Evolutionary conservation across 257 asterid species (phyloP).

Genomic region (Ehretia macrophylla): DNA sequence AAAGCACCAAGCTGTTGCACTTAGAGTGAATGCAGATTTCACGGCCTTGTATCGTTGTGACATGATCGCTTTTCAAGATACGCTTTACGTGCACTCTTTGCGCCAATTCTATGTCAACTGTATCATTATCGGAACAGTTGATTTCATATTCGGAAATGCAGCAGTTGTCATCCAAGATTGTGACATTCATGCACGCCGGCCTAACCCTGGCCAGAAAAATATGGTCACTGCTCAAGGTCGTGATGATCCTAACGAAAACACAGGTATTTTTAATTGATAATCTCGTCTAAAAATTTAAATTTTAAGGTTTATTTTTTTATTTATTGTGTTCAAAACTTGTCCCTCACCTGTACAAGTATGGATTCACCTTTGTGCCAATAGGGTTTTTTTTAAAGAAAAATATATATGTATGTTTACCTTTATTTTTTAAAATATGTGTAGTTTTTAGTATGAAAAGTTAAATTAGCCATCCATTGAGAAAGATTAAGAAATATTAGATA

Average conservation of each 20-base stretch:
- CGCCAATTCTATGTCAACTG: conserved; percentile 85
- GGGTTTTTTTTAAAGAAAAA: too few species aligned
- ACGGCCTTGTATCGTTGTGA: conserved; percentile 62
- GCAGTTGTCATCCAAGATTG: conserved; percentile 74
- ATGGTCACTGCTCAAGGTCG: conserved; percentile 69
- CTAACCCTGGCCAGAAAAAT: conserved; percentile 51
- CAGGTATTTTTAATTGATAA: too few species aligned
- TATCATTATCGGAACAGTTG: conserved; percentile 71
- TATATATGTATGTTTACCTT: too few species aligned
- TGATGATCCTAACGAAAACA: conserved; percentile 52
- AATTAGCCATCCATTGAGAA: too few species aligned
- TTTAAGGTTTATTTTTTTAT: too few species aligned
- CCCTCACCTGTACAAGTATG: too few species aligned
- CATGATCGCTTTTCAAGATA: conserved; percentile 66
- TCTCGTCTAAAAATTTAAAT: too few species aligned
- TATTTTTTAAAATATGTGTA: too few species aligned
- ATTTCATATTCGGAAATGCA: conserved; percentile 87
- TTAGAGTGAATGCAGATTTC: conserved; percentile 66
- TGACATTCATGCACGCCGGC: conserved; percentile 72
- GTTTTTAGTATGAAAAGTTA: too few species aligned
- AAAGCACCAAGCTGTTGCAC: conserved; percentile 86
- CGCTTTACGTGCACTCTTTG: conserved; percentile 70
- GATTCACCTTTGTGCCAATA: too few species aligned
- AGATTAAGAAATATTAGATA: too few species aligned
- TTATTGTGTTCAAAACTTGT: too few species aligned